Conservation (phyloP, 495 filamentous ascomycete genomes). For the Penicillium tannophilum region DNA sequence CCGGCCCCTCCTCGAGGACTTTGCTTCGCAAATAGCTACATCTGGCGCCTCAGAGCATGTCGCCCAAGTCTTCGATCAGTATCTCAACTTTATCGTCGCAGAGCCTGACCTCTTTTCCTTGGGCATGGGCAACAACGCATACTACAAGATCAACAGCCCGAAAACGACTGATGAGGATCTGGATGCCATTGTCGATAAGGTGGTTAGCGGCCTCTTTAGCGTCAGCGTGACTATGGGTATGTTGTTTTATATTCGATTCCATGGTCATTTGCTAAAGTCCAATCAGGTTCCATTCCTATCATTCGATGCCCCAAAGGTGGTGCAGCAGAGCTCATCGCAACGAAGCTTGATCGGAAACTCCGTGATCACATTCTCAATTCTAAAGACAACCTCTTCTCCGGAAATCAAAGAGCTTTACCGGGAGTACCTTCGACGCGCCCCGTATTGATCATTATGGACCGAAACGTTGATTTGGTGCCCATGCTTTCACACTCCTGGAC, state of each 20-base stretch:
- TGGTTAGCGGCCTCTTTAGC: constrained; percentile 93
- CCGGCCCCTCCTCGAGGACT: constrained; percentile 90
- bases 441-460: constrained; percentile 86
- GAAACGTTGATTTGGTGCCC: constrained; percentile 94
- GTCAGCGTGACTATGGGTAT: constrained; percentile 95
- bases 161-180: constrained; percentile 88
- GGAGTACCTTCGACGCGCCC: constrained; percentile 74
- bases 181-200: constrained; percentile 81
- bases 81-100: constrained; percentile 94
- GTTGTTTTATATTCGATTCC: constrained; percentile 13
- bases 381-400: constrained; percentile 90
- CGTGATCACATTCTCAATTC: constrained; percentile 97
- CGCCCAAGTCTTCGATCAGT: constrained; percentile 93
- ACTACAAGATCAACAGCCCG: constrained; percentile 92
- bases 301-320: constrained; percentile 90
- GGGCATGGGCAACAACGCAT: constrained; percentile 84
- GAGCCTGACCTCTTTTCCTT: constrained; percentile 97
- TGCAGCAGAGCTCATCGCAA: constrained; percentile 91
- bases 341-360: constrained; percentile 91
- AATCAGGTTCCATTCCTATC: constrained; percentile 80
- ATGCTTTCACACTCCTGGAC: constrained; percentile 99
- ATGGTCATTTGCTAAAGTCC: neutral
- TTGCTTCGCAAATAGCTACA: constrained; percentile 82
- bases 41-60: constrained; percentile 85
- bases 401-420: constrained; percentile 48